Conservation (phyloP, 192 early-diverging fungal genomes). For the Linnemannia schmuckeri region DNA sequence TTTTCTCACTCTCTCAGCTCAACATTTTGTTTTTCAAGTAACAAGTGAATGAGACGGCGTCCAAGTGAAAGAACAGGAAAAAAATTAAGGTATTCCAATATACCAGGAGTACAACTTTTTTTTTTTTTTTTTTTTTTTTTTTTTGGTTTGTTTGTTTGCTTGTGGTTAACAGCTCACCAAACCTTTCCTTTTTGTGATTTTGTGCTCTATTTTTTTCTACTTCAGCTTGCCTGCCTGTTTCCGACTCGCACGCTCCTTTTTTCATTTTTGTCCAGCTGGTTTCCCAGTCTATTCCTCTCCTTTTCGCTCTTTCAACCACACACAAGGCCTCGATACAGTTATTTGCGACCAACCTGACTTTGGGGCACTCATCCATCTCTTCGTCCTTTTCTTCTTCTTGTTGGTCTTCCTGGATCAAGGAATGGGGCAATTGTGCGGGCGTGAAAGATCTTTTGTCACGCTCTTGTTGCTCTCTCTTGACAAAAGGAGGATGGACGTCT, state of each 20-base stretch:
- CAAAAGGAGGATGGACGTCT: not conserved
- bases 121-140: too few species aligned
- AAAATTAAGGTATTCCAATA: too few species aligned
- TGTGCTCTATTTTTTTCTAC: not conserved
- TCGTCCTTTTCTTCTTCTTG: not conserved
- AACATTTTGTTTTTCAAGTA: too few species aligned
- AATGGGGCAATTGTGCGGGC: not conserved
- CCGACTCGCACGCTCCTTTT: not conserved
- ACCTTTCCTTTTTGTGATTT: not conserved
- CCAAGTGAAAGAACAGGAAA: too few species aligned
- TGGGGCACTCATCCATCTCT: not conserved
- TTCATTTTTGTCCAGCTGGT: slow-evolving; percentile 1
- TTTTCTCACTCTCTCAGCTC: too few species aligned
- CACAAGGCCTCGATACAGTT: not conserved
- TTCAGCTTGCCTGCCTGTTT: not conserved
- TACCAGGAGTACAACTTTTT: too few species aligned
- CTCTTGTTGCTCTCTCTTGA: not conserved
- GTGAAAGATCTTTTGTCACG: not conserved
- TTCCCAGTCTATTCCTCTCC: not conserved
- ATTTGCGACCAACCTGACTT: not conserved
- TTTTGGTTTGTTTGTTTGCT: too few species aligned
- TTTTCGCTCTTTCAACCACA: not conserved
- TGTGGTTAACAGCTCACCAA: too few species aligned
- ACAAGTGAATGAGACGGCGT: too few species aligned
- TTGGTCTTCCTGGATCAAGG: not conserved